Evolutionary conservation across 768 basidiomycete species (phyloP), one percentile per base, ranked within the genome.

Genomic region (Rhodosporidiobolus sp.): DNA sequence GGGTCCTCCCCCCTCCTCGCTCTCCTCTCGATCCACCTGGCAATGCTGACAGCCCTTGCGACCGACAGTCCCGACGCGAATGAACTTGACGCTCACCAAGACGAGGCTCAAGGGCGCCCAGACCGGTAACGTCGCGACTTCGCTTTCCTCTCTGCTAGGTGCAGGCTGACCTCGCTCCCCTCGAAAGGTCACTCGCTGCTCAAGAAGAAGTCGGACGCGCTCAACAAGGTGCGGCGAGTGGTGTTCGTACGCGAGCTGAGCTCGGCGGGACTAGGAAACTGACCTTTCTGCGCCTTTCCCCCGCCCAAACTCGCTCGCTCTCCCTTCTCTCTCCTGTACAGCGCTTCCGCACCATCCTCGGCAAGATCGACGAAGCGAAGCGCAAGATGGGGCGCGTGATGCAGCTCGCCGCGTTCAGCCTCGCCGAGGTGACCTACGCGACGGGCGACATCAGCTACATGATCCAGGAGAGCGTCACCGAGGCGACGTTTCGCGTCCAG

Each of bases 281-380:
- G 20, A 45, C n/a, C 43, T 48, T 7, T 48, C 8, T 19, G 30
- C 55, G 5, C 52, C 26, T 35, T 5, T 12, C 52, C 49, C 38
- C 19, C 3, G 24, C 8, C 28, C 53, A 1, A 22, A 26, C 28
- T 16, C 52, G 35, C 5, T 11, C 17, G 38, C 30, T 11, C 38
- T 14, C 32, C 28, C 26, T n/a, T 1, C 52, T n/a, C 22, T 3
- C 43, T 10, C 7, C 3, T 54, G 48, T 46, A 32, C 61, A 91
- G 49, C 86, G 96, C 78, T 99, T 99, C 84, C 86, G 96, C 69
- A 87, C 90, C 38, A 99, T 99, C 80, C 84, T 98, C 72, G 88
- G 85, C 81, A 97, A 96, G 82, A 95, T 99, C n/a, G 94, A 97
- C 79, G 96, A 99, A 85, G 95, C 96, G 17, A 99, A 99, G 82